phyloP scores from a whole-genome alignment of 768 basidiomycete genomes.

The Brasilioporus rufonigricans region DNA sequence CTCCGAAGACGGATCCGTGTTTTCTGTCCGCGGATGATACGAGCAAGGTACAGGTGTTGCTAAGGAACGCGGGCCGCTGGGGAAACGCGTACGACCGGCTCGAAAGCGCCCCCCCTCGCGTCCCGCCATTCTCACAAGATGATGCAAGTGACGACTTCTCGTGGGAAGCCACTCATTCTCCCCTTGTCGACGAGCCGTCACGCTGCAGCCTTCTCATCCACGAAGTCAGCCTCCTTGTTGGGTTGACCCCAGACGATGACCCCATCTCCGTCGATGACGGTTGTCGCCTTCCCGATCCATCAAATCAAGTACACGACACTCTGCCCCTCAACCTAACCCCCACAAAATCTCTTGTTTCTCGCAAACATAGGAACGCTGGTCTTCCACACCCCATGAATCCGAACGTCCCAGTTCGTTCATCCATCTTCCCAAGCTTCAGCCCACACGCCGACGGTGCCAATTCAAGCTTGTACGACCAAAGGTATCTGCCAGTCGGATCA shows the following conservation, averaged over 20 bases:
- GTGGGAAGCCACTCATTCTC: conserved; percentile 14
- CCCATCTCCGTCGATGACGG: neutral
- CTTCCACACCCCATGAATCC: neutral
- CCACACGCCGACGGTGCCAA: neutral
- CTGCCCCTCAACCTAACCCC: conserved; percentile 19
- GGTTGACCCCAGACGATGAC: conserved; percentile 24
- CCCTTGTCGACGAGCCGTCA: conserved; percentile 12
- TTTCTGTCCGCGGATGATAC: too few relatives aligned
- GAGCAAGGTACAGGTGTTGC: conserved; percentile 11
- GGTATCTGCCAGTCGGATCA: neutral
- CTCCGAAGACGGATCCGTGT: neutral
- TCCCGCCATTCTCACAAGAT: neutral
- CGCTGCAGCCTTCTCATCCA: conserved; percentile 30
- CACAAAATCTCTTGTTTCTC: conserved; percentile 18
- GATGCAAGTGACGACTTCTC: conserved; percentile 9
- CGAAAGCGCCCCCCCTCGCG: conserved; percentile 11
- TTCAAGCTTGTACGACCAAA: neutral
- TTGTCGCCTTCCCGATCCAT: neutral
- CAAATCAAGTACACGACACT: conserved; percentile 9
- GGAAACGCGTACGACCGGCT: conserved; percentile 3
- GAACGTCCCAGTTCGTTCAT: neutral
- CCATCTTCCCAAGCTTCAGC: neutral
- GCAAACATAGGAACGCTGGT: conserved; percentile 3
- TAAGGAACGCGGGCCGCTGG: conserved; percentile 15
- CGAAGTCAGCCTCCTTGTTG: conserved; percentile 33